A percentile compares a stretch with the other conserved stretches of the same genome.
Evolutionary conservation across 306 rosid genomes (phyloP).

Genomic region (Calophaca sinica): DNA sequence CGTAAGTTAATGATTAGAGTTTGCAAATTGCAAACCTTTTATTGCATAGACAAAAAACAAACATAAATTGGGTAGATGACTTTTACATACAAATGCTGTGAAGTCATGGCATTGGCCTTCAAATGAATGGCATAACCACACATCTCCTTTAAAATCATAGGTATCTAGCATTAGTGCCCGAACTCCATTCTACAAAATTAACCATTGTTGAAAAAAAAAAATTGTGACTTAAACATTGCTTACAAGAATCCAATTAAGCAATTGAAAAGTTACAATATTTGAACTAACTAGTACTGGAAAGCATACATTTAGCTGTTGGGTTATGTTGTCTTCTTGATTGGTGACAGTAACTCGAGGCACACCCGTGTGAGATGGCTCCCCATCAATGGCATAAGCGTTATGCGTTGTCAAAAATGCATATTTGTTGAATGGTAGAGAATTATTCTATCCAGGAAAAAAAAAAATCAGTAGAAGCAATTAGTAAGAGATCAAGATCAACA

Average conservation of each 20-base stretch:
- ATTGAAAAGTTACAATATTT: background rate
- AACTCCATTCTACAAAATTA: slow-evolving; percentile 73
- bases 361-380: slow-evolving; percentile 71
- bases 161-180: slow-evolving; percentile 85
- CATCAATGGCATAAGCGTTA: slow-evolving; percentile 78
- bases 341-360: slow-evolving; percentile 66
- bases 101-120: slow-evolving; percentile 67
- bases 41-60: background rate
- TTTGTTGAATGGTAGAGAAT: slow-evolving; percentile 88
- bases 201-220: slow-evolving; percentile 10
- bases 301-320: slow-evolving; percentile 81
- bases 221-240: slow-evolving; percentile 5
- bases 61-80: background rate
- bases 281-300: background rate
- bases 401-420: slow-evolving; percentile 92
- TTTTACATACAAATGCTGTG: slow-evolving; percentile 85
- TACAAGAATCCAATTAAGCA: background rate
- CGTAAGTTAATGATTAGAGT: background rate
- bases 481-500: background rate
- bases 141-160: slow-evolving; percentile 76
- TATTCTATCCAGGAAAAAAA: slow-evolving; percentile 54
- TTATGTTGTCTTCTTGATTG: slow-evolving; percentile 78
- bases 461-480: background rate
- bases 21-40: background rate
- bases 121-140: slow-evolving; percentile 94